Evolutionary conservation across 352 stramenopile genomes (phyloP), one percentile per base, ranked within the genome.

Genomic region (Phytopythium helicoides): DNA sequence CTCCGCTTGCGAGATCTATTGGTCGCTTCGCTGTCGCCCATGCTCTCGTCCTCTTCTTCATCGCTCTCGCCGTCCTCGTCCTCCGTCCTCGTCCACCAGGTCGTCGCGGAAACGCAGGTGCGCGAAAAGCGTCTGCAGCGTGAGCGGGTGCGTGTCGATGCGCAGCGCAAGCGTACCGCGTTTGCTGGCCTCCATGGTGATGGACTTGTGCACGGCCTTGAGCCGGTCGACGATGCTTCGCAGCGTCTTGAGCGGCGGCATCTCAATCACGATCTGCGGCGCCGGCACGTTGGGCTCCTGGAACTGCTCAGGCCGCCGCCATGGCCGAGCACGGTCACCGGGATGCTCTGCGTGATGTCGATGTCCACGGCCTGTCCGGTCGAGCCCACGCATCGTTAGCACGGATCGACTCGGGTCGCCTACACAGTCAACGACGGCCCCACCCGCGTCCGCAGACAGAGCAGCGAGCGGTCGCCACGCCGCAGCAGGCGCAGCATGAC

Each of bases 401-500:
- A n/a, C n/a, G n/a, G n/a, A n/a, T n/a, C n/a, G n/a, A n/a, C n/a
- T n/a, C n/a, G n/a, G n/a, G n/a, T n/a, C n/a, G n/a, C n/a, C n/a
- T n/a, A n/a, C n/a, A n/a, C n/a, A n/a, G n/a, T n/a, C n/a, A n/a
- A n/a, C n/a, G n/a, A n/a, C n/a, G n/a, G n/a, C n/a, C 47, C 19
- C 40, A 80, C 67, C 16, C 81, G 60, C 0, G 79, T 90, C 34
- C 81, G 69, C 7, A 94, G 54, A 47, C 81, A 91, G 34, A 94
- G 61, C 48, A 88, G 90, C 45, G 83, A 89, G 53, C 57, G 60
- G 47, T 73, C 79, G 58, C 88, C 78, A 42, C 83, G 81, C 58
- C 92, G 92, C 47, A 94, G 76, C 50, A 94, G 66, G 11, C 83
- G 83, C 57, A 94, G 68, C 73, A 94, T 87, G 45, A 94, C 78